Base-by-base conservation (phyloP, 73 alveolate genomes). In the Halteria grandinella region DNA sequence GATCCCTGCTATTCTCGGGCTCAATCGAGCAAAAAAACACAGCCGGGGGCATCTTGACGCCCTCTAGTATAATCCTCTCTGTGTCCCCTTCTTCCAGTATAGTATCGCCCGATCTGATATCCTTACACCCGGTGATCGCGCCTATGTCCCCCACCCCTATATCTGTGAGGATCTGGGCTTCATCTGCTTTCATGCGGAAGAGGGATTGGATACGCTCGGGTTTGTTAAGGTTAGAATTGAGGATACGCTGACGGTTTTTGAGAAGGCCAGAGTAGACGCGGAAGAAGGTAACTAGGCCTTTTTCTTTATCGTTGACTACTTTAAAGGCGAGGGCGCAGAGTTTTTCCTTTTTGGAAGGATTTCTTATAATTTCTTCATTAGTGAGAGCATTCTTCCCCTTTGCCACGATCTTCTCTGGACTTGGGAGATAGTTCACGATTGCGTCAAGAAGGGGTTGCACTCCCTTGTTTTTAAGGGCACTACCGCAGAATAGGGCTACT, bases 391-490 rank as follows among this genome's bases (percentile, higher is more conserved):
- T 36, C 1, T 8, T 32, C 18, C 71, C 89, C 17, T 62, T 53
- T 5, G 73, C 86, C 11, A 75, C 39, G 31, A 75, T 53, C 11
- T 91, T 97, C 15, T 51, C 48, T 4, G 98, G 98, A 7, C 90
- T 69, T 0, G 98, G 97, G 3, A 94, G 83, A 51, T 69, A 81
- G 36, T 72, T 59, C 37, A 79, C 57, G 0, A 94, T 85, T 0
- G 88, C 94, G 50, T 94, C 97, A 23, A 94, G 49, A 0, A 94
- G 51, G 23, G 97, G 97, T 62, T 91, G 82, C 0, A 94, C 63
- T 0, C 98, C 98, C 54, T 91, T 71, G 75, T 94, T 92, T 43
- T 91, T 91, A 21, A 91, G 55, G n/a, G 98, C 89, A 21, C 92
- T 59, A 6, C 98, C 98, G 20, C 95, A 63, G 50, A 74, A 90